phyloP scores from a whole-genome alignment of 2,329 filamentous ascomycete genomes.

The Xylogone sp. region DNA sequence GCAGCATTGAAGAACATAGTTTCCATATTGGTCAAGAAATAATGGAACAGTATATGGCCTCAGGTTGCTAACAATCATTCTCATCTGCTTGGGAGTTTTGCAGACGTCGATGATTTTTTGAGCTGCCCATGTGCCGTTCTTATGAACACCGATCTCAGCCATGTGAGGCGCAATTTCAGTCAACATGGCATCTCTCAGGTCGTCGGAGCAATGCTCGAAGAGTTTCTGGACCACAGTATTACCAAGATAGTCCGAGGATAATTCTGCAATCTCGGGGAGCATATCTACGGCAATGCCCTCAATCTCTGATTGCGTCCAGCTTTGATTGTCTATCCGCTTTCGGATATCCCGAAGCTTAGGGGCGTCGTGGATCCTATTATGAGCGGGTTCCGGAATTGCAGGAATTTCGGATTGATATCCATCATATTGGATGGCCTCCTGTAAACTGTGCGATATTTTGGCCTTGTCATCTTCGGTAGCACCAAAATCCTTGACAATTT shows the following conservation, averaged over 20 bases:
- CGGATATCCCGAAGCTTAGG: conserved; percentile 92
- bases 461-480: conserved; percentile 74
- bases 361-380: conserved; percentile 86
- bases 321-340: conserved; percentile 96
- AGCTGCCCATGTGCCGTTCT: conserved; percentile 98
- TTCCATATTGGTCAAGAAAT: conserved; percentile 97
- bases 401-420: conserved; percentile 79
- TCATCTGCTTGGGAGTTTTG: conserved; percentile 79
- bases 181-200: conserved; percentile 88
- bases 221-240: conserved; percentile 99
- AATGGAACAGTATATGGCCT: conserved; percentile 84
- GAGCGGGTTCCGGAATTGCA: conserved; percentile 81
- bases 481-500: conserved; percentile 86
- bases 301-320: conserved; percentile 79
- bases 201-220: conserved; percentile 92
- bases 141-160: conserved; percentile 95
- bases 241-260: conserved; percentile 92
- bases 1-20: conserved; percentile 96
- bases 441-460: conserved; percentile 69
- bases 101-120: conserved; percentile 99
- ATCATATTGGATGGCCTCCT: conserved; percentile 72
- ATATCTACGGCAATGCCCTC: conserved; percentile 90
- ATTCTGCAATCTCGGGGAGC: conserved; percentile 93
- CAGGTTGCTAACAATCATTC: conserved; percentile 77
- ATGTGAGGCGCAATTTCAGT: conserved; percentile 83